A percentile compares a stretch with the other conserved stretches of the same genome.
Conservation (phyloP, 371 early-diverging fungal genomes). For the Mortierella sp. region DNA sequence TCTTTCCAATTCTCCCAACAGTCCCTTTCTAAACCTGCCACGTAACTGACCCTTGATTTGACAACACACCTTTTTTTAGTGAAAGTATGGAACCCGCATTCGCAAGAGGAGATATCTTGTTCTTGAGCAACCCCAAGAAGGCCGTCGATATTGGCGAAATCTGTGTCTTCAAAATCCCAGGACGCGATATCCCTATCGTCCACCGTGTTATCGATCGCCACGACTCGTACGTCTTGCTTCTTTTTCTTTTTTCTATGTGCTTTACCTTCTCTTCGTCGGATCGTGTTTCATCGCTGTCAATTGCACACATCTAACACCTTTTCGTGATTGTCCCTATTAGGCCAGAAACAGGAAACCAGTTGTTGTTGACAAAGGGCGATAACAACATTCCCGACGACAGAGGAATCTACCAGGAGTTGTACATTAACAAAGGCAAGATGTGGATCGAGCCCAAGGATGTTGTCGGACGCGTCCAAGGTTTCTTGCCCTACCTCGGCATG, state of each 20-base stretch:
- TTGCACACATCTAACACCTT: neutral
- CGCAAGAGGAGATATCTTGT: conserved; percentile 97
- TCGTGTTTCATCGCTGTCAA: neutral
- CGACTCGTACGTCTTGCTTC: conserved; percentile 68
- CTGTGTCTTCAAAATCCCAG: conserved; percentile 95
- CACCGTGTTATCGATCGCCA: conserved; percentile 97
- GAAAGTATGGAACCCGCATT: conserved; percentile 99
- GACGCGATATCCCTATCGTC: conserved; percentile 97
- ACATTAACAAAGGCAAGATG: conserved; percentile 80
- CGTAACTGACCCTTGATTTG: conserved; percentile 12
- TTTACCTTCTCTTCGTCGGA: neutral
- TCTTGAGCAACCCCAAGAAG: conserved; percentile 80
- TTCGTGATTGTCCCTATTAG: conserved; percentile 46
- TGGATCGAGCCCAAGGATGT: conserved; percentile 93
- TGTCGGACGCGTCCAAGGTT: conserved; percentile 91
- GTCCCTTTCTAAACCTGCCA: neutral
- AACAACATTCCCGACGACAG: conserved; percentile 97
- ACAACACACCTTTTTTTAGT: conserved; percentile 62
- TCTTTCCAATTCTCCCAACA: neutral
- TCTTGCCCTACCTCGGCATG: conserved; percentile 96
- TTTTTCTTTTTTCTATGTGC: too few relatives aligned
- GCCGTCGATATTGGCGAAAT: conserved; percentile 95
- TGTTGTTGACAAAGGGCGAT: conserved; percentile 98
- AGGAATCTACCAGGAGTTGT: conserved; percentile 78
- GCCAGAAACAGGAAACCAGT: conserved; percentile 76